These are phyloP conservation scores for Ochromonas danica DNA, from an alignment of 108 stramenopile genomes.

Conservation along the genomic window DNA sequence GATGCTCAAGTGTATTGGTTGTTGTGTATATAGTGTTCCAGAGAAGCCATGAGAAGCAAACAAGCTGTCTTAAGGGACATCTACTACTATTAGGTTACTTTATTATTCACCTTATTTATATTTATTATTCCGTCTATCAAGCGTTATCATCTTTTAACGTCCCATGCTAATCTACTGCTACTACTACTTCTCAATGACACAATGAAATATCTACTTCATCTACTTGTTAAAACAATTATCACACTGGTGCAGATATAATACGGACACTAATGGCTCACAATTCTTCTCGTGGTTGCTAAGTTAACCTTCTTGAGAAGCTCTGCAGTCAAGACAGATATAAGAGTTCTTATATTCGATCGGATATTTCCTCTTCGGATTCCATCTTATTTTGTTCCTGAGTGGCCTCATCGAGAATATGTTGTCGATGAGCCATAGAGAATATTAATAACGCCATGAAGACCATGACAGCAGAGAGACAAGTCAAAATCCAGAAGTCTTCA, in stretches of 20 bases:
- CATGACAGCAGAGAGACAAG: conserved; percentile 7
- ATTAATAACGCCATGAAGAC: neutral
- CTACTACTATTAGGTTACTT: no score
- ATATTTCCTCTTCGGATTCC: no score
- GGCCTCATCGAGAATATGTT: no score
- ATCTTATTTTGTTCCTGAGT: no score
- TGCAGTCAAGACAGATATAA: neutral
- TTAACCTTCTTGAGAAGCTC: neutral
- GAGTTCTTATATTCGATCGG: neutral
- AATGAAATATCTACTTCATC: neutral
- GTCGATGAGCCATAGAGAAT: neutral
- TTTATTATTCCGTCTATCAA: neutral
- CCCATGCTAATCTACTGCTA: neutral
- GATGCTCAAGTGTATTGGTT: no score
- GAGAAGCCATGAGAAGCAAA: no score
- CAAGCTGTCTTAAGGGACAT: no score
- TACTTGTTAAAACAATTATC: neutral
- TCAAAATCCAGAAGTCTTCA: conserved; percentile 30
- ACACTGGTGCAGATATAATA: neutral
- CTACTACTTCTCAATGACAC: neutral
- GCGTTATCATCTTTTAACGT: neutral
- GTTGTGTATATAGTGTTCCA: no score
- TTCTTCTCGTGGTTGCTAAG: neutral
- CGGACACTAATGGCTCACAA: neutral
- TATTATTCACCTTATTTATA: no score